phyloP scores from a whole-genome alignment of 306 rosid species.

The Casuarina equisetifolia region DNA sequence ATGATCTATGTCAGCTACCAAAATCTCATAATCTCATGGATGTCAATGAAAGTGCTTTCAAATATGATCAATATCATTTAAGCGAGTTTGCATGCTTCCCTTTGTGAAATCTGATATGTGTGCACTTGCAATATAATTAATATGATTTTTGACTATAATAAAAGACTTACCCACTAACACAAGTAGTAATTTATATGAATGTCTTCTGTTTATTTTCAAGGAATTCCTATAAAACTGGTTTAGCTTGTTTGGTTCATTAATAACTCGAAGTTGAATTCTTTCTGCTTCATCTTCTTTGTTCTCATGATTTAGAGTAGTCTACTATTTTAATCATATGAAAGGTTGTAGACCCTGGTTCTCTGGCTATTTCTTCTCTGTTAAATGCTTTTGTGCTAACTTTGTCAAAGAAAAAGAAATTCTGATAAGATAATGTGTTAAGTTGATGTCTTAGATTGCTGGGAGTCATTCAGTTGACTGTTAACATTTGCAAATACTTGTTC shows the following conservation, averaged over 20 bases:
- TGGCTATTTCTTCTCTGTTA: background rate
- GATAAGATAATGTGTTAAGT: background rate
- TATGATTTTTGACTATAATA: background rate
- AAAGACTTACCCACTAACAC: background rate
- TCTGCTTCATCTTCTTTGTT: background rate
- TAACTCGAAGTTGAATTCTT: background rate
- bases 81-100: background rate
- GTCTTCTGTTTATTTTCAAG: background rate
- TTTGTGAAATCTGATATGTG: background rate
- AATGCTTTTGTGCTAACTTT: background rate
- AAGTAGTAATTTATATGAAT: background rate
- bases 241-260: background rate
- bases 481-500: conserved; percentile 40
- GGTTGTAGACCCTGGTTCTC: background rate
- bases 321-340: background rate
- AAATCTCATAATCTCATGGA: background rate
- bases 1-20: background rate
- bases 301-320: background rate
- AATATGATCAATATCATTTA: background rate
- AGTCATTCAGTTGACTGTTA: conserved; percentile 21
- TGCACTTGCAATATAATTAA: background rate
- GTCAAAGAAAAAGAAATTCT: background rate
- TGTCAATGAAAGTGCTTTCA: background rate
- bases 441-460: background rate
- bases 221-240: background rate